Conservation (phyloP, 2,329 filamentous ascomycete species). For the Endothia cerciana region DNA sequence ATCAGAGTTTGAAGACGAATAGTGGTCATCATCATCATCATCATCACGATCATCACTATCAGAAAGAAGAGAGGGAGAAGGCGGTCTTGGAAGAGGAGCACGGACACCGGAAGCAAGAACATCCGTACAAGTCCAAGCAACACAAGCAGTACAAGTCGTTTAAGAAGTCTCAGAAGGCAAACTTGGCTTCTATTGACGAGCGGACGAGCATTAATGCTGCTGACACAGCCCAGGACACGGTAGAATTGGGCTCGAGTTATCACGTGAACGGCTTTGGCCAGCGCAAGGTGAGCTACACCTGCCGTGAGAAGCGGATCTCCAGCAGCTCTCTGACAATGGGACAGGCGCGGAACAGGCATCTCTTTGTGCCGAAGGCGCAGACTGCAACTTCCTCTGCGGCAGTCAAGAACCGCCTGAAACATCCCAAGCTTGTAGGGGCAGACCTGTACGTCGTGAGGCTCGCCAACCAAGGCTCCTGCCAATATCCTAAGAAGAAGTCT, state of each 20-base stretch:
- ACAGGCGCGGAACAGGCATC: constrained; percentile 34
- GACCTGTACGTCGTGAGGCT: constrained; percentile 56
- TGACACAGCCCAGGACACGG: neutral
- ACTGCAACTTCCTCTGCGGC: constrained; percentile 22
- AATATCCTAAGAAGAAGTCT: neutral
- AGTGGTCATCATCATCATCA: constrained; percentile 35
- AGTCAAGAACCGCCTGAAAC: constrained; percentile 46
- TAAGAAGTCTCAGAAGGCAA: neutral
- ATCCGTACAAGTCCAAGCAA: constrained; percentile 35
- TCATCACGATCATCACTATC: constrained; percentile 21
- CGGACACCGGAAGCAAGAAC: constrained; percentile 30
- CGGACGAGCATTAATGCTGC: neutral
- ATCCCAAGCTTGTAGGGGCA: constrained; percentile 50
- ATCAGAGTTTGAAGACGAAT: constrained; percentile 30
- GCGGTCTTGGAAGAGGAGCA: constrained; percentile 32
- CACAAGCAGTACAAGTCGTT: constrained; percentile 22
- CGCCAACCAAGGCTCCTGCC: constrained; percentile 24
- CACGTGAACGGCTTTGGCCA: constrained; percentile 3
- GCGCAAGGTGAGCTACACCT: constrained; percentile 14
- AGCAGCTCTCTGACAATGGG: constrained; percentile 36
- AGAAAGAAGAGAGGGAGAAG: constrained; percentile 29
- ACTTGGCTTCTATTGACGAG: neutral
- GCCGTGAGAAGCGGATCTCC: too few relatives aligned
- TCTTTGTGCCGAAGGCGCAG: constrained; percentile 23
- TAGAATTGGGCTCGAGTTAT: neutral